A percentile compares a stretch with the other conserved stretches of the same genome.
Conservation (phyloP, 1,284 basidiomycete species). For the Pisolithus thermaeus region DNA sequence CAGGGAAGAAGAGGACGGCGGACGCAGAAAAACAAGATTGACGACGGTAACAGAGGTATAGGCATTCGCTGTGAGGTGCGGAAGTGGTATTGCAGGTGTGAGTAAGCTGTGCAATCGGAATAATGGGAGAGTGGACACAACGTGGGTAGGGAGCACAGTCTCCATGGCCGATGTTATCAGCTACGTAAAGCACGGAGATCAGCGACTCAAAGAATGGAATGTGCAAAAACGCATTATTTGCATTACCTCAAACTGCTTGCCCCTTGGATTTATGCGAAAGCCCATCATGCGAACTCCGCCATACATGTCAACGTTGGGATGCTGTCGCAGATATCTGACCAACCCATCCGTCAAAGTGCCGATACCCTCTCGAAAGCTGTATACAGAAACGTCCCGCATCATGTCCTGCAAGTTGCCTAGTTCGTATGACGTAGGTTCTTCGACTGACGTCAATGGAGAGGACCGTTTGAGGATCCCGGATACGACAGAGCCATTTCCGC, state of each 20-base stretch:
- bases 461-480: slow-evolving; percentile 49
- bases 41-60: slow-evolving; percentile 65
- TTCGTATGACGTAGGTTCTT: slow-evolving; percentile 37
- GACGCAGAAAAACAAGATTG: slow-evolving; percentile 66
- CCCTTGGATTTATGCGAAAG: slow-evolving; percentile 32
- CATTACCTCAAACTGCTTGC: slow-evolving; percentile 40
- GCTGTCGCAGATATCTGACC: slow-evolving; percentile 38
- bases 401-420: slow-evolving; percentile 46
- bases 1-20: slow-evolving; percentile 32
- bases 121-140: slow-evolving; percentile 70
- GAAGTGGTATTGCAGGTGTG: slow-evolving; percentile 34
- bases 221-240: slow-evolving; percentile 11
- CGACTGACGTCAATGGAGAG: slow-evolving; percentile 13
- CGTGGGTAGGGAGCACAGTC: slow-evolving; percentile 44
- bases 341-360: slow-evolving; percentile 62
- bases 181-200: slow-evolving; percentile 25
- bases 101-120: slow-evolving; percentile 55
- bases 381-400: slow-evolving; percentile 66
- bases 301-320: slow-evolving; percentile 56
- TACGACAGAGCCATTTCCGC: slow-evolving; percentile 63
- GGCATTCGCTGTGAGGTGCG: slow-evolving; percentile 50
- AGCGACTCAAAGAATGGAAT: slow-evolving; percentile 3
- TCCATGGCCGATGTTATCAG: slow-evolving; percentile 36
- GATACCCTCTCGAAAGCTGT: slow-evolving; percentile 78
- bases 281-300: slow-evolving; percentile 36